Base-by-base conservation (phyloP, 129 eudicot genomes). In the Arctium minus region DNA sequence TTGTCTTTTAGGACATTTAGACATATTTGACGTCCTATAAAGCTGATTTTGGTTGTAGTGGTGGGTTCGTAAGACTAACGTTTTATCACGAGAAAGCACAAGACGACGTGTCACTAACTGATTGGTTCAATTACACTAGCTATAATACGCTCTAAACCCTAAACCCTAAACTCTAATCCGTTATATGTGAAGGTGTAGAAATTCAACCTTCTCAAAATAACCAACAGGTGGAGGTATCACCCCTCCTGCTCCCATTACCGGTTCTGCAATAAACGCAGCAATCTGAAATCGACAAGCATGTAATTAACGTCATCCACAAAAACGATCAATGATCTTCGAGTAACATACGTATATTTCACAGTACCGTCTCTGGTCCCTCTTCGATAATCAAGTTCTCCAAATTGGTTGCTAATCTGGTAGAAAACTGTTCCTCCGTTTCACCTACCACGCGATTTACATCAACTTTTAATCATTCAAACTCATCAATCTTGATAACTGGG, bases 211-310 rank as follows among this genome's bases (percentile, higher is more conserved):
- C 67, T 95, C 97, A 80, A 95, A 95, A 82, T 95, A 95, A 71
- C 93, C 92, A 86, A 91, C 91, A 2, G 98, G 98, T 46, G 98
- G 98, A 42, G 90, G 96, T 70, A 95, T 91, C 76, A 95, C 98
- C 30, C 98, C 98, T 84, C 98, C 98, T n/a, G 98, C 98, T 70
- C 97, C 98, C 93, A 95, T 92, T 39, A 95, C 97, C 70, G 98
- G 98, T 79, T 94, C 97, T 9, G 98, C 98, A 84, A 94, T 94
- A 78, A 94, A 94, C n/a, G 98, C 98, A 80, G 97, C 97, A 87
- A 94, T 87, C 98, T 94, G 92, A 77, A 85, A 89, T 73, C 18
- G 75, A 74, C 77, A 77, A 73, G 9, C 36, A 73, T 27, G 81
- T 40, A 69, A 38, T 64, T 35, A 69, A 48, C 37, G 74, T 70